Percentiles rank a stretch among this genome's conserved stretches.
phyloP scores from a whole-genome alignment of 768 basidiomycete species.

The Lentinus brumalis region DNA sequence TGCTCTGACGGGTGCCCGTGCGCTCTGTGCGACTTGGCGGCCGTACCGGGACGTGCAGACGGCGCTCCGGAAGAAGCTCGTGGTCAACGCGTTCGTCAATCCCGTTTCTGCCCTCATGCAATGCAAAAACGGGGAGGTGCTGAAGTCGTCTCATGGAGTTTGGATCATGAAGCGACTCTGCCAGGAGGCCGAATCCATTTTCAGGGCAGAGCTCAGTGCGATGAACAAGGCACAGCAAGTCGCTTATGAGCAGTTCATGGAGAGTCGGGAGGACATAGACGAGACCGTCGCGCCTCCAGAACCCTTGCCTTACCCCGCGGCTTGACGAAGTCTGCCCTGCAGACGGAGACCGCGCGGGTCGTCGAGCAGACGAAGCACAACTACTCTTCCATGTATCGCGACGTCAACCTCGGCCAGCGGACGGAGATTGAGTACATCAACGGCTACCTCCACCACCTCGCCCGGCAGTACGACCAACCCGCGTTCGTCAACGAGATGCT shows the following conservation, averaged over 20 bases:
- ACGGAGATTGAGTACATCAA: slow-evolving; percentile 87
- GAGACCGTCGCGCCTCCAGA: neutral
- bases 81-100: slow-evolving; percentile 81
- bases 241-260: slow-evolving; percentile 20
- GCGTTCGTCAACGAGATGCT: slow-evolving; percentile 63
- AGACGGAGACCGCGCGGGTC: slow-evolving; percentile 59
- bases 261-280: slow-evolving; percentile 22
- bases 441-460: slow-evolving; percentile 75
- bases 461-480: slow-evolving; percentile 52
- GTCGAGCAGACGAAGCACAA: slow-evolving; percentile 61
- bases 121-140: slow-evolving; percentile 78
- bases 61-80: slow-evolving; percentile 77
- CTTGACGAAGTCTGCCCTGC: slow-evolving; percentile 48
- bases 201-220: slow-evolving; percentile 49
- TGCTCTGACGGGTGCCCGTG: slow-evolving; percentile 55
- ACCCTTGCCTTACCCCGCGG: slow-evolving; percentile 42
- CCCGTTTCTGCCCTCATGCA: slow-evolving; percentile 82
- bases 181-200: slow-evolving; percentile 68
- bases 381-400: slow-evolving; percentile 79
- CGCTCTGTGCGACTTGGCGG: slow-evolving; percentile 63
- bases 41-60: slow-evolving; percentile 68
- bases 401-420: slow-evolving; percentile 53
- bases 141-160: slow-evolving; percentile 44
- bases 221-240: slow-evolving; percentile 23
- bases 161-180: slow-evolving; percentile 59